Evolutionary conservation across 2,329 filamentous ascomycete species (phyloP), one percentile per base, ranked within the genome.

Genomic region (Pseudocercospora macadamiae): DNA sequence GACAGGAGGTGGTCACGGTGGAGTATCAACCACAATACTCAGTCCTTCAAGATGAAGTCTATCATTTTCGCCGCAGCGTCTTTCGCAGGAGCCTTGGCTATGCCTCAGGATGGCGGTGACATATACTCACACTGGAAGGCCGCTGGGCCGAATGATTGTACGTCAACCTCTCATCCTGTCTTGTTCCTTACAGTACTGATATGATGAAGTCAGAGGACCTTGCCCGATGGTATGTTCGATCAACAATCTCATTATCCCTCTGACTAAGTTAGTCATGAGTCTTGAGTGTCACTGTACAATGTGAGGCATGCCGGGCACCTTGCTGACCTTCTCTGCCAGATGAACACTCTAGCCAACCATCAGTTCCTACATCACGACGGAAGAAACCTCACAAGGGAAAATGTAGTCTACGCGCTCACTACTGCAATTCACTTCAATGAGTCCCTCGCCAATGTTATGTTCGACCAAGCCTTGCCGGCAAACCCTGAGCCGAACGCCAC

Each of bases 401-500:
- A 53, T 19, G 58, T 65, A 18, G 42, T 62, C 19, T 52, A 63
- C 10, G 65, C 59, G n/a, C 48, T 68, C 9, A 19, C 53, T 21
- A 57, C 60, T 6, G 62, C 53, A 3, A 55, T 66, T 44, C 65
- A 67, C 55, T 66, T 67, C 42, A 57, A 66, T 23, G 26, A 42
- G 12, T 36, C 34, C 7, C 44, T 65, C 16, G 54, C 52, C 10
- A 44, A 62, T 18, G 47, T 60, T 12, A 64, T 65, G 59, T 67
- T 66, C 54, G 37, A 65, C 9, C 57, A 60, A 59, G 64, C 62
- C 5, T 16, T 67, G 12, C 51, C 54, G 0, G 61, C 59, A n/a
- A 67, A 65, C n/a, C 65, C 64, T 9, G 51, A 59, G 4, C 64
- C 62, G 1, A 66, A 66, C 16, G 64, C 64, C 2, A 67, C 62